A percentile compares a stretch with the other conserved stretches of the same genome.
phyloP scores from a whole-genome alignment of 768 basidiomycete genomes.

The Mycena venus region DNA sequence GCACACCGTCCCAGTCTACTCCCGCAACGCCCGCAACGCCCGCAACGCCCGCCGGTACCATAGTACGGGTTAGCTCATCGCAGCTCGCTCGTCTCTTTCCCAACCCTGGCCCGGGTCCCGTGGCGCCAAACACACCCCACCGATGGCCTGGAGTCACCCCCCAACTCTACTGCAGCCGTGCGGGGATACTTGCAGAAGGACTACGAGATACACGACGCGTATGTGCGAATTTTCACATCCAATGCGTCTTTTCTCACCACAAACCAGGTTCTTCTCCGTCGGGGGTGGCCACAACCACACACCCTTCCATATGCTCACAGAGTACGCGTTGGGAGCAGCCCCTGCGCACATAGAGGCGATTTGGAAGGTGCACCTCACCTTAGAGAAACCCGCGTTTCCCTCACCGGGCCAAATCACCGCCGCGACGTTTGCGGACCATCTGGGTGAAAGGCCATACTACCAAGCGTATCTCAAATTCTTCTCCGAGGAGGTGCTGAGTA shows the following conservation, averaged over 20 bases:
- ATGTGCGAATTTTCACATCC: conserved; percentile 51
- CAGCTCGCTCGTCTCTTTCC: conserved; percentile 10
- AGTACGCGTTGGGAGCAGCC: conserved; percentile 72
- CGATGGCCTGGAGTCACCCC: conserved; percentile 50
- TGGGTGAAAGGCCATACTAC: conserved; percentile 74
- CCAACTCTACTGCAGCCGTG: conserved; percentile 55
- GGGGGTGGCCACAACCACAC: conserved; percentile 55
- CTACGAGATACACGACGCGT: conserved; percentile 56
- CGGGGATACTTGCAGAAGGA: conserved; percentile 61
- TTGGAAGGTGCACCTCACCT: conserved; percentile 51
- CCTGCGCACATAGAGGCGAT: conserved; percentile 50
- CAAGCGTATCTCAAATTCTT: conserved; percentile 73
- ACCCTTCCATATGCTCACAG: conserved; percentile 68
- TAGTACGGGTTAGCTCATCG: conserved; percentile 4
- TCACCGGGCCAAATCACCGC: conserved; percentile 61
- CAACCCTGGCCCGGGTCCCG: conserved; percentile 4
- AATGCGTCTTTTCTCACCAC: conserved; percentile 47
- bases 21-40: neutral
- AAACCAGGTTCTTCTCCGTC: conserved; percentile 22
- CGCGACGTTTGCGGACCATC: conserved; percentile 65
- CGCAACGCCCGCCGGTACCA: conserved; percentile 10
- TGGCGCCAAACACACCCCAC: conserved; percentile 40
- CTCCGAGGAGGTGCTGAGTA: conserved; percentile 52
- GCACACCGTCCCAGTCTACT: conserved; percentile 4
- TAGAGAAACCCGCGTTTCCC: conserved; percentile 52